A percentile compares a stretch with the other conserved stretches of the same genome.
Conservation (phyloP, 2,329 filamentous ascomycete genomes). For the Grosmannia huntii region DNA sequence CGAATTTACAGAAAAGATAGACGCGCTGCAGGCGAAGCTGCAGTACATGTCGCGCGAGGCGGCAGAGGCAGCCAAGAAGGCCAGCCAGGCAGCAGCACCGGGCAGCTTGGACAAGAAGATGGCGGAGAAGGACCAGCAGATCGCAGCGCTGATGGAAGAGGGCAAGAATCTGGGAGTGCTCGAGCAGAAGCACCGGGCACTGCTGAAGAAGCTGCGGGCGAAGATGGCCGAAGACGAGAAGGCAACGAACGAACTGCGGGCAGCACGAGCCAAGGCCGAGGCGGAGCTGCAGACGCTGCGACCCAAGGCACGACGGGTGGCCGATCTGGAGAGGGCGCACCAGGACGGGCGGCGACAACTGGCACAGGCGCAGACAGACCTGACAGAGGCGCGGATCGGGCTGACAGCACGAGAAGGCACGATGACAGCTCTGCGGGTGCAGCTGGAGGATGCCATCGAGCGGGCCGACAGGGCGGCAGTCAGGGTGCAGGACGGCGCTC, state of each 20-base stretch:
- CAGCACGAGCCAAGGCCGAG: slow-evolving; percentile 44
- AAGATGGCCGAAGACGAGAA: slow-evolving; percentile 56
- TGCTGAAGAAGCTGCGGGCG: slow-evolving; percentile 67
- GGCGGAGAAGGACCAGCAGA: slow-evolving; percentile 81
- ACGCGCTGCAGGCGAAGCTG: slow-evolving; percentile 82
- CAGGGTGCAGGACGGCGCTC: slow-evolving; percentile 52
- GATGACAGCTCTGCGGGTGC: slow-evolving; percentile 55
- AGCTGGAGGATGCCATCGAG: slow-evolving; percentile 55
- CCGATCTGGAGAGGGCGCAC: slow-evolving; percentile 44
- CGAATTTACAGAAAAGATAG: slow-evolving; percentile 75
- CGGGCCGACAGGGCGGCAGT: slow-evolving; percentile 54
- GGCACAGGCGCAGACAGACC: slow-evolving; percentile 37
- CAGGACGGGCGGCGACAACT: slow-evolving; percentile 23
- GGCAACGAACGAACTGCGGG: slow-evolving; percentile 45
- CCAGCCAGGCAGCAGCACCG: slow-evolving; percentile 45
- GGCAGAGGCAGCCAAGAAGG: slow-evolving; percentile 59
- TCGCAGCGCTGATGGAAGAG: slow-evolving; percentile 82
- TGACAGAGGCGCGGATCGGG: slow-evolving; percentile 41
- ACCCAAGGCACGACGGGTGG: slow-evolving; percentile 33
- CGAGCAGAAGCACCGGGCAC: slow-evolving; percentile 71
- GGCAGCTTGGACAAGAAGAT: slow-evolving; percentile 66
- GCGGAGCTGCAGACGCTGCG: slow-evolving; percentile 34
- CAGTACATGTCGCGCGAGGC: slow-evolving; percentile 76
- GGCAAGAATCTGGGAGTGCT: slow-evolving; percentile 76
- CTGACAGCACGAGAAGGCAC: slow-evolving; percentile 49